Conservation (phyloP, 768 basidiomycete genomes). For the Boletus sp. region DNA sequence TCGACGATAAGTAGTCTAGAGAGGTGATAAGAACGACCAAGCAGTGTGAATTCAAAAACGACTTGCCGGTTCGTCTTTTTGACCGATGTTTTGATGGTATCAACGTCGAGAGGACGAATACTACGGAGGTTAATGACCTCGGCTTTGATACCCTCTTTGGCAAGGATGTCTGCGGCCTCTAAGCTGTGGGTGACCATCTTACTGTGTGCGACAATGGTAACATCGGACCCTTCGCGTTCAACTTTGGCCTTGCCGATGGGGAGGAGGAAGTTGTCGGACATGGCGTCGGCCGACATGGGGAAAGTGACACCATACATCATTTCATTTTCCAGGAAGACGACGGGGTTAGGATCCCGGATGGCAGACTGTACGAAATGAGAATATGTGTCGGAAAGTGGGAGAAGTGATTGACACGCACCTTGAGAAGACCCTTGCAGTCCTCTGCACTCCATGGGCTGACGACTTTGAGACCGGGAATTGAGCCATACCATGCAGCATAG, state of each 20-base stretch:
- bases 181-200: conserved; percentile 96
- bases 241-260: conserved; percentile 98
- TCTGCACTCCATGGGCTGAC: conserved; percentile 98
- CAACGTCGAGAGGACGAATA: conserved; percentile 96
- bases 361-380: conserved; percentile 58
- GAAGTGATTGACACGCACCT: conserved; percentile 49
- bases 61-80: conserved; percentile 96
- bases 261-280: conserved; percentile 92
- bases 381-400: not conserved
- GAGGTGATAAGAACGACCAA: not conserved
- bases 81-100: conserved; percentile 93
- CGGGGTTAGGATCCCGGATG: conserved; percentile 97
- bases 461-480: conserved; percentile 94
- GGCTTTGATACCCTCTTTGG: conserved; percentile 95
- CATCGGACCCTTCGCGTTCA: conserved; percentile 87
- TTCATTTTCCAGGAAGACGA: conserved; percentile 99
- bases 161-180: conserved; percentile 90
- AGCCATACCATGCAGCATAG: conserved; percentile 93
- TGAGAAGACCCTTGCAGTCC: conserved; percentile 97
- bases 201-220: conserved; percentile 97
- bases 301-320: conserved; percentile 97
- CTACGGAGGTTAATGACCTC: conserved; percentile 97
- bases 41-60: not conserved
- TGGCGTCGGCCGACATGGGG: conserved; percentile 92
- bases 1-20: conserved; percentile 87